These are phyloP conservation scores for Ambrosia artemisiifolia DNA, from an alignment of 129 eudicot genomes.

Conservation along the genomic window DNA sequence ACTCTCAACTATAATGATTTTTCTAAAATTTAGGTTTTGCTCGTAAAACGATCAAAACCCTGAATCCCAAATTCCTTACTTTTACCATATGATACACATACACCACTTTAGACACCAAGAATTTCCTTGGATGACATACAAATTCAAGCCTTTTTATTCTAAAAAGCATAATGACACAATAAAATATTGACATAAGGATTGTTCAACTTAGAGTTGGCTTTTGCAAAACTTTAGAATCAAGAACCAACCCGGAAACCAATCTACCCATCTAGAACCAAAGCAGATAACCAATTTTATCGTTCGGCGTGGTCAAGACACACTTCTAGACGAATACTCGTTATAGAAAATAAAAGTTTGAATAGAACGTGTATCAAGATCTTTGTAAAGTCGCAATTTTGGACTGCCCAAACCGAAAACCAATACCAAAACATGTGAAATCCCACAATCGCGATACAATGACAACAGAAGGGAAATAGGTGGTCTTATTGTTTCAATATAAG, in stretches of 20 bases:
- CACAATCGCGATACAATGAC: constrained; percentile 10
- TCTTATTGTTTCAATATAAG: constrained; percentile 16
- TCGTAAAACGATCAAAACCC: no score
- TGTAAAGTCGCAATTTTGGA: background rate
- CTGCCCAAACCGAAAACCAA: background rate
- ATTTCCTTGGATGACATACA: no score
- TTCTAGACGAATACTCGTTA: background rate
- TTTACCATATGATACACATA: no score
- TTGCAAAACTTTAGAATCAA: background rate
- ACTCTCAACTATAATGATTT: no score
- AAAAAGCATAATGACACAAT: no score
- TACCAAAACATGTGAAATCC: constrained; percentile 10
- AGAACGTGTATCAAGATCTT: background rate
- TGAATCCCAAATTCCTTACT: no score
- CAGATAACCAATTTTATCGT: background rate
- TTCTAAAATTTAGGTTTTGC: no score
- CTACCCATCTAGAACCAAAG: background rate
- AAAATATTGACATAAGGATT: no score
- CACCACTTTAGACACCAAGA: no score
- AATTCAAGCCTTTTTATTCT: no score
- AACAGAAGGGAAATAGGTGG: constrained; percentile 16
- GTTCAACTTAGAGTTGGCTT: background rate
- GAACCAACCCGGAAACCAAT: background rate
- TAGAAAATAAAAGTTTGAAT: background rate
- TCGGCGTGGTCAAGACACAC: background rate